phyloP scores from a whole-genome alignment of 345 rosid genomes.

The Clarkia xantiana region DNA sequence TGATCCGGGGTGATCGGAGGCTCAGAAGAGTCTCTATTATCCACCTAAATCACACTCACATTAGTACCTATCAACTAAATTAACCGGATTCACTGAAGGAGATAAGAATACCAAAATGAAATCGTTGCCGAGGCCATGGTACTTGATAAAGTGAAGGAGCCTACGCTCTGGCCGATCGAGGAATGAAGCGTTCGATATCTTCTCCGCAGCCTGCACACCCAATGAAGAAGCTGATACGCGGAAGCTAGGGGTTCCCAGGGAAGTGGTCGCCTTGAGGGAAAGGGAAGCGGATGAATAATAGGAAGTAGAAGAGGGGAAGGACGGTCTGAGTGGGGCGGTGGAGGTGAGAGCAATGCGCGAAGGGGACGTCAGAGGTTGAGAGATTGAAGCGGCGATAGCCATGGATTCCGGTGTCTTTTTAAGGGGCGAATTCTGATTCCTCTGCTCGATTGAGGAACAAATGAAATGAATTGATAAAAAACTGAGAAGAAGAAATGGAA shows the following conservation, averaged over 20 bases:
- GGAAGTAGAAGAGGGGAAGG: neutral
- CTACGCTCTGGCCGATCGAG: conserved; percentile 39
- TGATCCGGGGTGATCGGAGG: conserved; percentile 68
- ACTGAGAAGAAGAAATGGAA: too few species aligned
- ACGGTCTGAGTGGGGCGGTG: neutral
- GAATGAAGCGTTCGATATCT: conserved; percentile 10
- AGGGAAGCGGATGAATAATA: neutral
- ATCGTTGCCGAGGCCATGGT: conserved; percentile 97
- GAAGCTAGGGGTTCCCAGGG: conserved; percentile 3
- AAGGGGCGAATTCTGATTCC: too few species aligned
- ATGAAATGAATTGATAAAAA: too few species aligned
- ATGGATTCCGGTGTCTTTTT: conserved; percentile 8
- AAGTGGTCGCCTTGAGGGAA: neutral
- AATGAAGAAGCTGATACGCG: conserved; percentile 6
- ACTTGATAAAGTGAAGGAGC: conserved; percentile 70
- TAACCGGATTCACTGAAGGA: neutral
- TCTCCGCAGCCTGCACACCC: conserved; percentile 10
- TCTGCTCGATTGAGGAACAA: too few species aligned
- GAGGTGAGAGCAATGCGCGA: conserved; percentile 1
- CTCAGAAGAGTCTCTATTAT: conserved; percentile 66
- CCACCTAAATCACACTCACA: conserved; percentile 30
- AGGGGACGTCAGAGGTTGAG: conserved; percentile 5
- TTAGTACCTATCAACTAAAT: neutral
- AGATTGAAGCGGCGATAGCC: conserved; percentile 1
- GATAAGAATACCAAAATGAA: conserved; percentile 54